Evolutionary conservation across 1,284 basidiomycete genomes (phyloP).

Genomic region (Puccinia polysora): DNA sequence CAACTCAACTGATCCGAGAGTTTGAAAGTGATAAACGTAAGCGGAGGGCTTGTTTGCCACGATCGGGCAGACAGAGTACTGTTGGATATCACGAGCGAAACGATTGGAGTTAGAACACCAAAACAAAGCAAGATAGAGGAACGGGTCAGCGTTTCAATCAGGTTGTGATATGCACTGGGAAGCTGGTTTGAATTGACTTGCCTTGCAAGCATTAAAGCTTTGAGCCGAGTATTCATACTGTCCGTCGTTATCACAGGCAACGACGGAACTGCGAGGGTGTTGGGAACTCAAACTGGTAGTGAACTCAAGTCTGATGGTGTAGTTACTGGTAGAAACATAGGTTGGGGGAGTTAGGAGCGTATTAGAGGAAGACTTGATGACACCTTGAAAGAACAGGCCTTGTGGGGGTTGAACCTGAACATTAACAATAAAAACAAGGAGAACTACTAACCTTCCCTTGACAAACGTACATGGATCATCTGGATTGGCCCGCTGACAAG

Average conservation of each 20-base stretch:
- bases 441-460: slow-evolving; percentile 12
- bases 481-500: background rate
- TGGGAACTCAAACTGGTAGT: background rate
- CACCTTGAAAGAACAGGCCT: too few species aligned
- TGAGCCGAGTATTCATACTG: slow-evolving; percentile 21
- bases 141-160: too few species aligned
- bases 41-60: background rate
- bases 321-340: background rate
- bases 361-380: background rate
- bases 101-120: too few species aligned
- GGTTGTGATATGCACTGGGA: too few species aligned
- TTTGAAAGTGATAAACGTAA: slow-evolving; percentile 14
- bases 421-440: background rate
- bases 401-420: background rate
- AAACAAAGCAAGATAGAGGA: too few species aligned
- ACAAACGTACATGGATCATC: slow-evolving; percentile 3
- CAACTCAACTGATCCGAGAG: background rate
- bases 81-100: too few species aligned
- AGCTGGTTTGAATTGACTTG: too few species aligned
- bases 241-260: background rate
- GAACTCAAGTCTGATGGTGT: slow-evolving; percentile 12
- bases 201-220: slow-evolving; percentile 19
- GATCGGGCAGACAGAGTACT: slow-evolving; percentile 20
- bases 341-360: too few species aligned
- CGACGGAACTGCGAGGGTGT: background rate